Evolutionary conservation across 768 basidiomycete genomes (phyloP), one percentile per base, ranked within the genome.

Genomic region (Nidularia sp.): DNA sequence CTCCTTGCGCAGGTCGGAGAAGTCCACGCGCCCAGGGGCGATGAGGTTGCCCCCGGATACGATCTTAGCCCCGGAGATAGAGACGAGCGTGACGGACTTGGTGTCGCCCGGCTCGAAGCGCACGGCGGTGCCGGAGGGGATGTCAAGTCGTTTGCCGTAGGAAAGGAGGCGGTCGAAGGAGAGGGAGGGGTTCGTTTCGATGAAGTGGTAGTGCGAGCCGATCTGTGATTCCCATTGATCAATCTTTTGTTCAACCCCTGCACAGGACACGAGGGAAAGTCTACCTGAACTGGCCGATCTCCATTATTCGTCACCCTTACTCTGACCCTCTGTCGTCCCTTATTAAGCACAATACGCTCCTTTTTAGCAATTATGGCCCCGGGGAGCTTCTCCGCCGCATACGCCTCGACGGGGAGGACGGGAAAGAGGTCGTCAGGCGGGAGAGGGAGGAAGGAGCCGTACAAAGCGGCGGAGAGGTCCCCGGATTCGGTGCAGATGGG

Each of bases 131-230:
- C 97, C 96, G 0, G 97, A 86, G 0, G 96, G 73, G 49, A 98
- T 97, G 65, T 99, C 93, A 5, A 99, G 83, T 9, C 90, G 83
- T 61, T 84, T 93, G 5, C 88, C 89, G 55, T 94, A 88, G 0
- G 94, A 83, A 53, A 82, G 77, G 4, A 67, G 70, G 29, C 97
- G 86, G 69, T 98, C 94, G 59, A 98, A 98, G 9, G 75, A 73
- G 6, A 98, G 78, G 0, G 77, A 72, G 3, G 80, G 68, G 70
- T 98, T 99, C 2, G 90, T 88, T 72, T 98, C 96, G 55, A 89
- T 77, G 68, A 99, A 97, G 55, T 88, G 91, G 68, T 95, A 98
- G 64, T 98, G 94, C 0, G 93, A 96, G 2, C 96, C 95, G 51
- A 97, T 80, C 88, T 94, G 53, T 13, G 12, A 32, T 41, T 35